These are phyloP conservation scores for Pholiota adiposa DNA, from an alignment of 1,284 basidiomycete genomes.

Conservation along the genomic window DNA sequence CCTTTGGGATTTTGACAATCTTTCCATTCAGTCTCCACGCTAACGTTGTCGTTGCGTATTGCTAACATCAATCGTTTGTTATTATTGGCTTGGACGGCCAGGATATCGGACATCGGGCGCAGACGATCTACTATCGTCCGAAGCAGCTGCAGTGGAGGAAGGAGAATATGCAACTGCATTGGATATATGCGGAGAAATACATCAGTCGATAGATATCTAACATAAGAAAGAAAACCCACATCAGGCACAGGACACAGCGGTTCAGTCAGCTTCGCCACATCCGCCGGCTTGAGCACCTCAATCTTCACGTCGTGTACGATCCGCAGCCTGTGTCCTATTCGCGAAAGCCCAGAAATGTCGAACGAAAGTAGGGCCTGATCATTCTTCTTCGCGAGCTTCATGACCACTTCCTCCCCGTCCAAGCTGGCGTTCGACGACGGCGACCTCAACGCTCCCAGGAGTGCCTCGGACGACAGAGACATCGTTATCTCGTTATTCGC, in stretches of 20 bases:
- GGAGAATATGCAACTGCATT: conserved; percentile 76
- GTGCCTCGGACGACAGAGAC: conserved; percentile 71
- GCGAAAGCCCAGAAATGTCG: conserved; percentile 65
- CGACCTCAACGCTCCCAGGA: conserved; percentile 76
- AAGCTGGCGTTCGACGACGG: conserved; percentile 49
- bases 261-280: conserved; percentile 76
- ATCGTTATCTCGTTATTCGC: conserved; percentile 84
- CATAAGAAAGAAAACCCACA: conserved; percentile 42
- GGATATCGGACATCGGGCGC: conserved; percentile 72
- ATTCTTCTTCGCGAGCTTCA: conserved; percentile 86
- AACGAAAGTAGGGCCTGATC: conserved; percentile 76
- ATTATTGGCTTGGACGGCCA: conserved; percentile 74
- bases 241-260: conserved; percentile 90
- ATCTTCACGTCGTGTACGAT: conserved; percentile 78
- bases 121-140: conserved; percentile 81
- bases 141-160: conserved; percentile 80
- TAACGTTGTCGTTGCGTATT: conserved; percentile 71
- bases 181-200: neutral
- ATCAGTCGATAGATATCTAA: neutral
- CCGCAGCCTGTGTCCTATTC: conserved; percentile 56
- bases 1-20: conserved; percentile 73
- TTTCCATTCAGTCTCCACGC: conserved; percentile 84
- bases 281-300: conserved; percentile 75
- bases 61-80: conserved; percentile 68
- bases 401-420: conserved; percentile 69